A percentile compares a stretch with the other conserved stretches of the same genome.
Conservation (phyloP, 2,329 filamentous ascomycete species). For the Ascochyta koolunga region DNA sequence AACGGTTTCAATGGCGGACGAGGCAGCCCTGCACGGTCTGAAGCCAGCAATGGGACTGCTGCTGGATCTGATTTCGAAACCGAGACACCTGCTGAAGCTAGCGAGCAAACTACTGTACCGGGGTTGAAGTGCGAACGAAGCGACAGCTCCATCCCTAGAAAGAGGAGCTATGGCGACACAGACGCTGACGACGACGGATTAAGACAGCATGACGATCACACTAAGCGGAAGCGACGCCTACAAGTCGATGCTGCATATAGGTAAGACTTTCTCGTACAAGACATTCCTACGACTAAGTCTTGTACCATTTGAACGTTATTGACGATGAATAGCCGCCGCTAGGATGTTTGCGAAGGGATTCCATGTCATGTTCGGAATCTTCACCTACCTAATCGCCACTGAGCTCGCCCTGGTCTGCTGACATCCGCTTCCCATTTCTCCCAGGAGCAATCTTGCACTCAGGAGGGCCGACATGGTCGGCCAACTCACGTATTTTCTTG, state of each 20-base stretch:
- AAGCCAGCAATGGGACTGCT: conserved; percentile 43
- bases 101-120: conserved; percentile 17
- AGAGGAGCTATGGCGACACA: conserved; percentile 47
- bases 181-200: conserved; percentile 38
- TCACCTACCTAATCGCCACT: neutral
- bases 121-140: conserved; percentile 32
- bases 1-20: conserved; percentile 27
- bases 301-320: neutral
- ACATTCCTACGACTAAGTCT: neutral
- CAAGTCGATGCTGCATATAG: conserved; percentile 46
- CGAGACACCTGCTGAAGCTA: conserved; percentile 26
- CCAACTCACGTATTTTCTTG: neutral
- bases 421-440: neutral
- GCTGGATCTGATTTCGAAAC: conserved; percentile 44
- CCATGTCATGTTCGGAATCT: too few species aligned
- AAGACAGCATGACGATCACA: conserved; percentile 45
- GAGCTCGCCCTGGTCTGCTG: neutral
- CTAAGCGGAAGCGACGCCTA: conserved; percentile 45
- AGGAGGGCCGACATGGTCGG: neutral
- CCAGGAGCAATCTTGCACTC: neutral
- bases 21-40: conserved; percentile 42
- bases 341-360: neutral
- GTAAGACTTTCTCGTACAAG: conserved; percentile 23
- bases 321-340: conserved; percentile 9
- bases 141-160: conserved; percentile 43